Evolutionary conservation across 345 rosid species (phyloP).

Genomic region (Brassica carinata): DNA sequence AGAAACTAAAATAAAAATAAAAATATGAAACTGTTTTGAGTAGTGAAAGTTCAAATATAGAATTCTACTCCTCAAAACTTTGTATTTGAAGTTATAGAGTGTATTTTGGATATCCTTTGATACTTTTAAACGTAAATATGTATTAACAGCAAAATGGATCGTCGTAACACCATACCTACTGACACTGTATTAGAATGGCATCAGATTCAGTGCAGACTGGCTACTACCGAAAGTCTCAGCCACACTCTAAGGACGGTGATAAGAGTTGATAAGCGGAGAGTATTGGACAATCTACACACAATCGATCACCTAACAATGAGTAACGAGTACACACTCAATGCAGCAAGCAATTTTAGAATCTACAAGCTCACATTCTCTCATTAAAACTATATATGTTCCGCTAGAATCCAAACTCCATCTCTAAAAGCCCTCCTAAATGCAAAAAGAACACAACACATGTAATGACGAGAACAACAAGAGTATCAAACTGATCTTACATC

Average conservation of each 20-base stretch:
- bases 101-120: too few relatives aligned
- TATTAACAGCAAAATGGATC: background rate
- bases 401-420: background rate
- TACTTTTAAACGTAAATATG: too few relatives aligned
- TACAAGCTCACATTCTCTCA: background rate
- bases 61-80: too few relatives aligned
- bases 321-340: background rate
- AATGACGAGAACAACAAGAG: background rate
- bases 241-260: background rate
- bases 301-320: too few relatives aligned
- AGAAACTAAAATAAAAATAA: too few relatives aligned
- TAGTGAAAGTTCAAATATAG: too few relatives aligned
- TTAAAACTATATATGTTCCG: background rate
- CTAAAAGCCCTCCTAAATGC: background rate
- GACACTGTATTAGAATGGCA: background rate
- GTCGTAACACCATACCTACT: background rate
- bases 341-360: background rate
- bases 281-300: too few relatives aligned
- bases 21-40: too few relatives aligned
- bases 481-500: slow-evolving; percentile 13
- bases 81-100: too few relatives aligned
- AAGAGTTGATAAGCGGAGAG: background rate
- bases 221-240: background rate
- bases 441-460: background rate
- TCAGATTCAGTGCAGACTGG: background rate